Conservation (phyloP, 306 rosid species). For the Crataegus laevigata region DNA sequence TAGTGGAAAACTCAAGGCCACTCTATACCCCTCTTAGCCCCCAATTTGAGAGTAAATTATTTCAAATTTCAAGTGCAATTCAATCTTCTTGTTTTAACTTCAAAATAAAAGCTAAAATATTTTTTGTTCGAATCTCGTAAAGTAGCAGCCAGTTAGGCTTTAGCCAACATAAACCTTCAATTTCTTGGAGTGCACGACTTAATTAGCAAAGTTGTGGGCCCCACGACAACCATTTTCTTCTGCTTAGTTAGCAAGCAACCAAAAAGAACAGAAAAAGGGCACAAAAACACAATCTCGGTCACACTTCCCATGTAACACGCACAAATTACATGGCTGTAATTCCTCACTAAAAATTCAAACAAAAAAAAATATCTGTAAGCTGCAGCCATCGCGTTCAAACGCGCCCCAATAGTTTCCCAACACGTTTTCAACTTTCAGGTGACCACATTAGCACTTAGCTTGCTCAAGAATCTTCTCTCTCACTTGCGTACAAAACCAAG, state of each 20-base stretch:
- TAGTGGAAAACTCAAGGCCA: too few species aligned
- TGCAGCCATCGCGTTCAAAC: conserved; percentile 2
- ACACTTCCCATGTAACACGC: neutral
- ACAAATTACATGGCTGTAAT: conserved; percentile 11
- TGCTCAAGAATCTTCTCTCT: conserved; percentile 6
- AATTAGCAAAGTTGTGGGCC: neutral
- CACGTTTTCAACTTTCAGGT: conserved; percentile 14
- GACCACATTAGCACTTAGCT: conserved; percentile 5
- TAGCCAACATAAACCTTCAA: neutral
- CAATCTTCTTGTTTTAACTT: neutral
- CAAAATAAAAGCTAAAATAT: neutral
- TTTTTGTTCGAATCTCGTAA: too few species aligned
- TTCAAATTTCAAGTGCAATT: neutral
- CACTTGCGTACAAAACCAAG: conserved; percentile 1
- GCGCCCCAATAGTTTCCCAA: neutral
- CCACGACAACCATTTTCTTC: neutral
- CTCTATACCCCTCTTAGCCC: too few species aligned
- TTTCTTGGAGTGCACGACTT: neutral
- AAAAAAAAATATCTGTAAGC: neutral
- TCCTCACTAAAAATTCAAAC: neutral
- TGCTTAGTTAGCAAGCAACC: neutral
- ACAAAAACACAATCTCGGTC: neutral
- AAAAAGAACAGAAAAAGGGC: neutral
- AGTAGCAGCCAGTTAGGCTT: neutral
- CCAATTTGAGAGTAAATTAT: too few species aligned